phyloP scores from a whole-genome alignment of 768 basidiomycete species.

The Xerocomellus chrysenteron region DNA sequence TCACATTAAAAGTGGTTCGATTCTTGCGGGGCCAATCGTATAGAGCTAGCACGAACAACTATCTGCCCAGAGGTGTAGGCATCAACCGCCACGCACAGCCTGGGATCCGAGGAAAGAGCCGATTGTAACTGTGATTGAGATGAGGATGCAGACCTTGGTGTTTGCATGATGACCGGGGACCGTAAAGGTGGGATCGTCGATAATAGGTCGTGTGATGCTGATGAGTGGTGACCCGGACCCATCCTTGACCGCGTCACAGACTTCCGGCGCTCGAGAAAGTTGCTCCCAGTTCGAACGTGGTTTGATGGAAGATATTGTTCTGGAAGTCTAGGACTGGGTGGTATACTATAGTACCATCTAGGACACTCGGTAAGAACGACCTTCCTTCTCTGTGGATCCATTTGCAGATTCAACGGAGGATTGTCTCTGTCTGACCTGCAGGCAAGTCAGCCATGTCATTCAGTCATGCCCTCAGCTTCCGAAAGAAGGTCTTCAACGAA shows the following conservation, averaged over 20 bases:
- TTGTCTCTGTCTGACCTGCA: no score
- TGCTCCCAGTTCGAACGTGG: constrained; percentile 33
- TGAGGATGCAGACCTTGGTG: constrained; percentile 27
- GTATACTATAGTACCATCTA: constrained; percentile 48
- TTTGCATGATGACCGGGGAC: constrained; percentile 16
- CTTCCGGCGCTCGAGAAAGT: constrained; percentile 29
- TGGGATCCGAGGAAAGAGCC: constrained; percentile 5
- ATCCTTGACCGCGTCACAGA: constrained; percentile 18
- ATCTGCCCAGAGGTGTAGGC: no score
- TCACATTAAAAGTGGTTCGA: no score
- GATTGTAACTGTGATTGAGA: constrained; percentile 29
- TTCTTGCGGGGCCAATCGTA: no score
- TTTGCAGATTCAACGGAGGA: no score
- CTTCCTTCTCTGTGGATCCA: no score
- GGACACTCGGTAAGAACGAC: constrained; percentile 38
- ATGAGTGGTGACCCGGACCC: constrained; percentile 21
- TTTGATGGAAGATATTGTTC: constrained; percentile 42
- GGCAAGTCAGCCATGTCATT: no score
- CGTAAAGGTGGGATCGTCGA: constrained; percentile 7
- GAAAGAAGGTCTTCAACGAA: no score
- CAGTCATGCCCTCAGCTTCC: no score
- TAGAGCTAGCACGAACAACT: no score
- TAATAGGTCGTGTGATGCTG: constrained; percentile 33
- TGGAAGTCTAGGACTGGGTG: constrained; percentile 64
- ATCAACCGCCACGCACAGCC: no score